These are phyloP conservation scores for Pseudozyma flocculosa DNA, from an alignment of 1,284 basidiomycete species.

Conservation along the genomic window DNA sequence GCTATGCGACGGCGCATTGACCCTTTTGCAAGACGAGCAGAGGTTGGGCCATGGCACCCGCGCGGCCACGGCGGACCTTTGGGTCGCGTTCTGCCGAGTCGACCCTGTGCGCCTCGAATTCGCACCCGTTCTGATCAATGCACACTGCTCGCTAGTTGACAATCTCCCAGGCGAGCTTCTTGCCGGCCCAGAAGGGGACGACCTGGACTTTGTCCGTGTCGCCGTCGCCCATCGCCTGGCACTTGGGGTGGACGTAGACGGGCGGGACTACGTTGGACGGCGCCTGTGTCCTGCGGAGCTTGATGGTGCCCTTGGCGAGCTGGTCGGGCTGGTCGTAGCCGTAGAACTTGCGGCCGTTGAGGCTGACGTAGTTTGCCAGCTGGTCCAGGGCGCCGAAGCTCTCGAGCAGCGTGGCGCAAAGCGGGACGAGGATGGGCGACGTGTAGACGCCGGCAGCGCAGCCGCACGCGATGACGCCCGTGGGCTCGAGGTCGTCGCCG, in stretches of 20 bases:
- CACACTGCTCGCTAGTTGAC: conserved; percentile 28
- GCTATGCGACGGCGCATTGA: no score
- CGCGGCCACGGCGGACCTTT: no score
- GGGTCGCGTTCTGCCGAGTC: no score
- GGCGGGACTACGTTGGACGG: conserved; percentile 34
- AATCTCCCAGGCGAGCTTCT: conserved; percentile 79
- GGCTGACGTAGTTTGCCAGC: conserved; percentile 47
- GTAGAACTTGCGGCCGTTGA: conserved; percentile 54
- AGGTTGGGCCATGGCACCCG: no score
- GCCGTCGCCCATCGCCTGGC: conserved; percentile 19
- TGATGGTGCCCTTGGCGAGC: conserved; percentile 19
- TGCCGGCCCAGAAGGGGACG: conserved; percentile 90
- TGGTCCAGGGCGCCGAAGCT: conserved; percentile 53
- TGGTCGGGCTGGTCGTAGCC: conserved; percentile 20
- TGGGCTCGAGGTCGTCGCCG: conserved; percentile 26
- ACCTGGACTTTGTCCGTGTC: conserved; percentile 62
- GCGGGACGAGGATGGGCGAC: conserved; percentile 50
- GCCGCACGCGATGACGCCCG: conserved; percentile 42
- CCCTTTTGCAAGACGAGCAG: no score
- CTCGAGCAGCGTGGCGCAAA: conserved; percentile 56
- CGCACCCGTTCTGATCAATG: no score
- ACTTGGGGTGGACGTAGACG: conserved; percentile 44
- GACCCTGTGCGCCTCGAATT: no score
- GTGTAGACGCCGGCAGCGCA: conserved; percentile 57
- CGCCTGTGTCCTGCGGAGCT: conserved; percentile 25